Evolutionary conservation across 2,329 filamentous ascomycete genomes (phyloP).

Genomic region (Pseudogymnoascus sp.): DNA sequence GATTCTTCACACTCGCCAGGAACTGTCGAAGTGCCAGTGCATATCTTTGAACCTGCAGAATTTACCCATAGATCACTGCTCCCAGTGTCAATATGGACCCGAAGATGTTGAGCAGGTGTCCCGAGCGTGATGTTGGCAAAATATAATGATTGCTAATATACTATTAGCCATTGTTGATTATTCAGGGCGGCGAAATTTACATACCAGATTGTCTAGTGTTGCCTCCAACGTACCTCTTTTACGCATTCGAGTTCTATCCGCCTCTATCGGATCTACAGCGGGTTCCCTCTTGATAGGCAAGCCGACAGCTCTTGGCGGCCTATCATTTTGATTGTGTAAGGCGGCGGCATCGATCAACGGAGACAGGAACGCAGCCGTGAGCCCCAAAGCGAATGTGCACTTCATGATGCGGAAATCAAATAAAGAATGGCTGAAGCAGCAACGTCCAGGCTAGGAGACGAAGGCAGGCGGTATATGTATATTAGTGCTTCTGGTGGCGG

Average conservation of each 20-base stretch:
- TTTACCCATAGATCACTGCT: constrained; percentile 69
- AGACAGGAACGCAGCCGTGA: constrained; percentile 23
- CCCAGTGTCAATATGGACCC: constrained; percentile 59
- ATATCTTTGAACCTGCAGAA: constrained; percentile 53
- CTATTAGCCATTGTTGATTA: constrained; percentile 18
- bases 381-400: constrained; percentile 15
- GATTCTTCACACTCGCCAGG: constrained; percentile 37
- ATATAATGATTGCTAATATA: constrained; percentile 51
- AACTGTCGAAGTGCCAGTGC: constrained; percentile 34
- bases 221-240: constrained; percentile 33
- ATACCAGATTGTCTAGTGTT: constrained; percentile 50
- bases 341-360: constrained; percentile 23
- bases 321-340: constrained; percentile 24
- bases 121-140: constrained; percentile 57
- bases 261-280: constrained; percentile 22
- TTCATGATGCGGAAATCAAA: not conserved
- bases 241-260: constrained; percentile 36
- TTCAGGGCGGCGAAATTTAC: constrained; percentile 18
- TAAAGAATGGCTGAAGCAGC: not conserved
- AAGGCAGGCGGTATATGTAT: not conserved
- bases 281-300: constrained; percentile 24
- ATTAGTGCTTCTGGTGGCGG: constrained; percentile 5
- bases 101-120: constrained; percentile 51
- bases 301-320: constrained; percentile 25
- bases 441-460: not conserved